These are phyloP conservation scores for Musa itinerans DNA, from an alignment of 176 grass and related monocot genomes.

Conservation along the genomic window DNA sequence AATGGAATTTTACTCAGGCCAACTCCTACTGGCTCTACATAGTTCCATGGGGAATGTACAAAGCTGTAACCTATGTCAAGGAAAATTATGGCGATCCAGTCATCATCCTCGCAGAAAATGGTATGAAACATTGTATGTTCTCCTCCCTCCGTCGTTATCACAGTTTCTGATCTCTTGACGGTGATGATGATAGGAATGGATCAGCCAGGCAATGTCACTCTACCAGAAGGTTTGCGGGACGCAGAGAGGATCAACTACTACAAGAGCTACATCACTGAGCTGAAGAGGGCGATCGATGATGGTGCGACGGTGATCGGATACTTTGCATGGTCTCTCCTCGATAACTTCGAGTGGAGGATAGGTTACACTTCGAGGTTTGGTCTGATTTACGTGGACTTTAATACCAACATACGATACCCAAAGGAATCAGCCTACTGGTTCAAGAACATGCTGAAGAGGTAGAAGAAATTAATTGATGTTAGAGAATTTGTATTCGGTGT, in stretches of 20 bases:
- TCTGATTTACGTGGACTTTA: neutral
- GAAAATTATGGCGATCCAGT: constrained; percentile 26
- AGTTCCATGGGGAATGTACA: constrained; percentile 22
- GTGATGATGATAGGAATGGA: constrained; percentile 16
- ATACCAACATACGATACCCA: neutral
- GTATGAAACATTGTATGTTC: neutral
- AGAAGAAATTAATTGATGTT: neutral
- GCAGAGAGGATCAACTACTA: constrained; percentile 36
- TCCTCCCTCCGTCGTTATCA: too few relatives aligned
- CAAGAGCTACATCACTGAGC: constrained; percentile 48
- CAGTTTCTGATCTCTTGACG: neutral
- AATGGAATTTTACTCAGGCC: constrained; percentile 16
- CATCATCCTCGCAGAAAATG: constrained; percentile 30
- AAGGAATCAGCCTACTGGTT: neutral
- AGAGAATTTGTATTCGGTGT: too few relatives aligned
- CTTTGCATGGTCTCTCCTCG: constrained; percentile 72
- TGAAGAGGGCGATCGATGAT: constrained; percentile 63
- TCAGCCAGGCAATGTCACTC: constrained; percentile 23
- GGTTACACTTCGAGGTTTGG: neutral
- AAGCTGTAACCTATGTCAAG: constrained; percentile 28
- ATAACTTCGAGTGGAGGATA: constrained; percentile 47
- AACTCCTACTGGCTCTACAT: constrained; percentile 24
- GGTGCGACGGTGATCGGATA: constrained; percentile 54
- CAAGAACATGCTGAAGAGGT: neutral
- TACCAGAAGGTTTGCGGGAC: constrained; percentile 32